Conservation (phyloP, 2,329 filamentous ascomycete species). For the Alternaria consortialis region DNA sequence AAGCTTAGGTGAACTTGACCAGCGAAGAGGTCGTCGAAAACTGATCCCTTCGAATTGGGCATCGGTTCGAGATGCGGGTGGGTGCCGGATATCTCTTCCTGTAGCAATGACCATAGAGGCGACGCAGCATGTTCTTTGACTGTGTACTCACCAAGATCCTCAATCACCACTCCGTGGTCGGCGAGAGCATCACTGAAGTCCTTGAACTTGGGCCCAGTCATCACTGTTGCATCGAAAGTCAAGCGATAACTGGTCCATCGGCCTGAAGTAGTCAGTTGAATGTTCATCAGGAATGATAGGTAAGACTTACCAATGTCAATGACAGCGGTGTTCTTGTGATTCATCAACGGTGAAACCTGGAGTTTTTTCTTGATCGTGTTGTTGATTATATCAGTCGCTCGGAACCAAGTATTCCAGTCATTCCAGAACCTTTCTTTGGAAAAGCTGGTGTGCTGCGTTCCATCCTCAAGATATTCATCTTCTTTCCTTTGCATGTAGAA, state of each 20-base stretch:
- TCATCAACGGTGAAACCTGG: constrained; percentile 34
- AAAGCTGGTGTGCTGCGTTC: constrained; percentile 20
- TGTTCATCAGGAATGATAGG: too few relatives aligned
- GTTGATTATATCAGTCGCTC: constrained; percentile 70
- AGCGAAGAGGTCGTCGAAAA: constrained; percentile 45
- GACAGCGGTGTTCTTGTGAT: constrained; percentile 58
- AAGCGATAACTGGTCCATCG: constrained; percentile 71
- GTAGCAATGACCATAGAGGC: constrained; percentile 38
- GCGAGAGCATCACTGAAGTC: constrained; percentile 64
- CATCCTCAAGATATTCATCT: constrained; percentile 16
- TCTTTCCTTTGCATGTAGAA: constrained; percentile 52
- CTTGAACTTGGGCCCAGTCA: constrained; percentile 49
- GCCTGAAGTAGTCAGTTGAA: constrained; percentile 48
- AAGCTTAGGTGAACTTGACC: constrained; percentile 58
- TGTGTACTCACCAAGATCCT: constrained; percentile 55
- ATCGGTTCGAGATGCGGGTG: constrained; percentile 29
- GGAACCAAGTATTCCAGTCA: constrained; percentile 66
- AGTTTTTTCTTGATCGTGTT: constrained; percentile 37
- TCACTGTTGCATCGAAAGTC: constrained; percentile 53
- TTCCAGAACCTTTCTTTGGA: constrained; percentile 58
- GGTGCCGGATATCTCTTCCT: constrained; percentile 40
- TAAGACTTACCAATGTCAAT: constrained; percentile 66
- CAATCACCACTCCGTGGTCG: constrained; percentile 75
- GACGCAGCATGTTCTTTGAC: constrained; percentile 34
- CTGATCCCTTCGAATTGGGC: constrained; percentile 13